A percentile compares a stretch with the other conserved stretches of the same genome.
Conservation (phyloP, 345 rosid genomes). For the Salix caprea region DNA sequence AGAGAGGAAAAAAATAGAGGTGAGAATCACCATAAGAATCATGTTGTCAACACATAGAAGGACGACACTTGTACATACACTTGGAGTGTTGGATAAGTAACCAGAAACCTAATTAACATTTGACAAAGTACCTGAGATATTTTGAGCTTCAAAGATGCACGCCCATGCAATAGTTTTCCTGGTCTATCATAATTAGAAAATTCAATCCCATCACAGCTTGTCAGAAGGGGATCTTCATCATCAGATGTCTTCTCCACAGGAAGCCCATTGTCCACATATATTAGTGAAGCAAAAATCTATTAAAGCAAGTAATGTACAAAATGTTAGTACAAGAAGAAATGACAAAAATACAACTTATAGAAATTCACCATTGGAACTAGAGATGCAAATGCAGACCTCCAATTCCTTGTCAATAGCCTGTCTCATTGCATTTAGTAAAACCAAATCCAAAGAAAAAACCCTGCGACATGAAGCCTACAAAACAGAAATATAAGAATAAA, state of each 20-base stretch:
- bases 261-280: conserved; percentile 60
- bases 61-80: not conserved
- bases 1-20: not conserved
- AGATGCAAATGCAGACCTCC: conserved; percentile 46
- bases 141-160: conserved; percentile 76
- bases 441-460: conserved; percentile 68
- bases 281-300: conserved; percentile 69
- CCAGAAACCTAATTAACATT: conserved; percentile 2
- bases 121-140: conserved; percentile 61
- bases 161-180: conserved; percentile 53
- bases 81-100: not conserved
- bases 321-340: conserved; percentile 1
- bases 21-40: not conserved
- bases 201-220: conserved; percentile 70
- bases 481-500: conserved; percentile 11
- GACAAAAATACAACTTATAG: not conserved
- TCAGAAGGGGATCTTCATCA: conserved; percentile 69
- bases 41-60: not conserved
- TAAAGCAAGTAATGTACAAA: conserved; percentile 12
- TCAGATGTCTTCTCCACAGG: conserved; percentile 65
- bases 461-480: conserved; percentile 63
- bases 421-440: conserved; percentile 58
- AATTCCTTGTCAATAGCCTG: conserved; percentile 53
- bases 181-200: conserved; percentile 61
- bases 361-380: conserved; percentile 3